Percentiles rank a stretch among this genome's conserved stretches.
These are phyloP conservation scores for Pontederia crassipes DNA, from an alignment of 176 grass and related monocot species.

Conservation along the genomic window DNA sequence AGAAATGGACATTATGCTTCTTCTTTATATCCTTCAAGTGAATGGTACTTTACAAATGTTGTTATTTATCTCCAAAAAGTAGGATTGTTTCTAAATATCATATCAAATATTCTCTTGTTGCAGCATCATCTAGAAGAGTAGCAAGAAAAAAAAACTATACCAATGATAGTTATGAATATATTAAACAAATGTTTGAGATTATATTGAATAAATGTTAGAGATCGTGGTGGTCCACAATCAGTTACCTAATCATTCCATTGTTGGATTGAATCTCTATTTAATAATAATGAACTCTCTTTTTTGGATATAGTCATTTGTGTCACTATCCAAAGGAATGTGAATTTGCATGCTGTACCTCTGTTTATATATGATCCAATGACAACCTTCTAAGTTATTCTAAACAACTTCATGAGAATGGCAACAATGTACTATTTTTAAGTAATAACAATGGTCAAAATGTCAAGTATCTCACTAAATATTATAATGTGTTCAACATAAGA, in stretches of 20 bases:
- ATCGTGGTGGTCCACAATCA: conserved; percentile 30
- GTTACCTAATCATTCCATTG: conserved; percentile 47
- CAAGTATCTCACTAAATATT: no score
- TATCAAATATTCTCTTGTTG: conserved; percentile 12
- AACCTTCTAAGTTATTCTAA: no score
- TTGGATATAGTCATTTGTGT: not conserved
- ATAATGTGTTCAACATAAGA: no score
- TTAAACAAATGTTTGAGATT: conserved; percentile 58
- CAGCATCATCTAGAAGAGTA: conserved; percentile 42
- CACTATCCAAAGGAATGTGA: no score
- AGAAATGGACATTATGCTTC: conserved; percentile 17
- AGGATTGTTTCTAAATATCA: conserved; percentile 9
- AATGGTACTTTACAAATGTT: conserved; percentile 22
- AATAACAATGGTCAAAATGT: no score
- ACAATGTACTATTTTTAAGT: no score
- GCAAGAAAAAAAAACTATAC: conserved; percentile 35
- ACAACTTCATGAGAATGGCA: no score
- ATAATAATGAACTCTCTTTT: not conserved
- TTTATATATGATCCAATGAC: no score
- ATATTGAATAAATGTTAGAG: conserved; percentile 50
- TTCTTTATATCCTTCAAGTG: conserved; percentile 29
- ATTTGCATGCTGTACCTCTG: no score
- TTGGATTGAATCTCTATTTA: not conserved
- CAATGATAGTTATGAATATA: conserved; percentile 62
- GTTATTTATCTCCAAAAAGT: not conserved